Evolutionary conservation across 2,329 filamentous ascomycete genomes (phyloP).

Genomic region (Ceratocystis cacaofunesta): DNA sequence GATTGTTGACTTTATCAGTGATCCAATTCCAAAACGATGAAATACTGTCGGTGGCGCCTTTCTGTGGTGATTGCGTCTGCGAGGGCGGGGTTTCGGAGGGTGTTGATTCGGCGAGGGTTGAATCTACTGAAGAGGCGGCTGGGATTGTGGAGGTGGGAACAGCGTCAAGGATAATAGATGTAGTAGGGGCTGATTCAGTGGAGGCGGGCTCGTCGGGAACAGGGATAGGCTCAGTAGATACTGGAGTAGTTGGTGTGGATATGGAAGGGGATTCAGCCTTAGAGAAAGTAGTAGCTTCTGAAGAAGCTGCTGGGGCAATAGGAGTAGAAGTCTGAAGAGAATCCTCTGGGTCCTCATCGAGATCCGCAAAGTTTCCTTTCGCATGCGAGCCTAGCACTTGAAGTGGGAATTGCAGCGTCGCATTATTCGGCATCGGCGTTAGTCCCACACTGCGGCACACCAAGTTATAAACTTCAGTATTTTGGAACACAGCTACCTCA

Average conservation of each 20-base stretch:
- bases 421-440: slow-evolving; percentile 65
- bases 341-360: slow-evolving; percentile 38
- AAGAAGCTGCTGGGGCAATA: slow-evolving; percentile 7
- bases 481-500: slow-evolving; percentile 71
- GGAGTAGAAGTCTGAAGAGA: not conserved
- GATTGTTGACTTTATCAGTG: slow-evolving; percentile 1
- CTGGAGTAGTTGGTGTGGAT: slow-evolving; percentile 12
- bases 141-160: not conserved
- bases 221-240: slow-evolving; percentile 18
- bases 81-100: not conserved
- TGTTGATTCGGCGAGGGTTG: not conserved
- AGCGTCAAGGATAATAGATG: not conserved
- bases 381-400: slow-evolving; percentile 48
- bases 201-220: not conserved
- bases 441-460: slow-evolving; percentile 76
- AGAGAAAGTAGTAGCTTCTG: slow-evolving; percentile 19
- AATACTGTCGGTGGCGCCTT: slow-evolving; percentile 19
- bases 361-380: slow-evolving; percentile 31
- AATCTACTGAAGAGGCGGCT: not conserved
- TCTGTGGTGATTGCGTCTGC: not conserved
- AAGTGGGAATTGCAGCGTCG: slow-evolving; percentile 62
- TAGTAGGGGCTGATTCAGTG: not conserved
- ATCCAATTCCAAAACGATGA: slow-evolving; percentile 8
- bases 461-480: slow-evolving; percentile 89
- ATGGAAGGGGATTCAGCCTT: not conserved